Base-by-base conservation (phyloP, 805 yeast genomes). In the Pichia sporocuriosa region DNA sequence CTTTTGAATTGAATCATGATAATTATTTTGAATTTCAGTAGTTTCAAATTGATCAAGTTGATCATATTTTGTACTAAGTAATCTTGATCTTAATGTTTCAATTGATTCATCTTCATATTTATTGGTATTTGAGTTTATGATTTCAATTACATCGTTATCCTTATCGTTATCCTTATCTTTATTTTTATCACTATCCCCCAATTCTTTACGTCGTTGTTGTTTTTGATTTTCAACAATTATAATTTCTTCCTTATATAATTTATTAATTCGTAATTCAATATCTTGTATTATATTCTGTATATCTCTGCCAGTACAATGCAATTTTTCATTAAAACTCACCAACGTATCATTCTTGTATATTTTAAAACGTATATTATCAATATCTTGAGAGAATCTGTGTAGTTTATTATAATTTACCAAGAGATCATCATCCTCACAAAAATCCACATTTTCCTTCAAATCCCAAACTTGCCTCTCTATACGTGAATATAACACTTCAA, bases 1-100 rank as follows among this genome's bases (percentile, higher is more conserved):
- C 30, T 59, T 51, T 40, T 62, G 67, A 31, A 62, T 44, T 2
- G 55, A 47, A 32, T 62, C 66, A 43, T 61, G 64, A 31, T 59
- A 52, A 17, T 47, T 44, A 32, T 60, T 62, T 27, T 58, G 56
- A 11, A 43, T 37, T 30, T 59, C 58, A 1, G 46, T 40, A 1
- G 55, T 30, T 26, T 50, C 49, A 4, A 57, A 35, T 6, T 54
- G 36, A 43, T 62, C 65, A 19, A 61, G 48, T 40, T 59, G 55
- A 2, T 59, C 49, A 16, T 45, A 36, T 7, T 35, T 41, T 1
- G 58, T 51, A 3, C 56, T 46, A n/a, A 62, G 28, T 11, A 62
- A 48, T 25, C 66, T 51, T 31, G 54, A 49, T 32, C 61, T 46
- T 17, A 62, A 43, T 2, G 52, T 43, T 9, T 56, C 58, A 9